Evolutionary conservation across 1,284 basidiomycete species (phyloP).

Genomic region (Abortiporus biennis): DNA sequence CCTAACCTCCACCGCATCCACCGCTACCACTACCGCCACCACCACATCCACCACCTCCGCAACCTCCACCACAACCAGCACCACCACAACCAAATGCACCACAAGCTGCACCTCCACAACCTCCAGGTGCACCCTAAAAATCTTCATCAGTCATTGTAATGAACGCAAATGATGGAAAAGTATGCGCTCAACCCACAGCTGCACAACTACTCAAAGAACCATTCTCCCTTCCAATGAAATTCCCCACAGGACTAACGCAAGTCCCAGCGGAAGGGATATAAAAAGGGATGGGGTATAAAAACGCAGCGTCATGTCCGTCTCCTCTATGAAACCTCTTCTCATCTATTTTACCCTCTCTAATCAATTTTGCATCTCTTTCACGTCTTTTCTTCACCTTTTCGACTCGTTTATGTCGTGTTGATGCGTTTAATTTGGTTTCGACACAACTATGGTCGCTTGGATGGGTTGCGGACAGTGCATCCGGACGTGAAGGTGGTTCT

Average conservation of each 20-base stretch:
- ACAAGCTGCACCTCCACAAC: not conserved
- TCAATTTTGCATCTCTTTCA: conserved; percentile 16
- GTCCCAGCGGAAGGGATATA: conserved; percentile 7
- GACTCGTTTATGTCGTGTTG: conserved; percentile 8
- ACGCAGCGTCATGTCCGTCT: conserved; percentile 15
- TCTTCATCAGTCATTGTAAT: no score
- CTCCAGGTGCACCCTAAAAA: no score
- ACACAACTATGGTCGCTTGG: conserved; percentile 43
- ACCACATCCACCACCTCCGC: conserved; percentile 8
- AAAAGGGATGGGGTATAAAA: conserved; percentile 22
- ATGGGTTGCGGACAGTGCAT: conserved; percentile 32
- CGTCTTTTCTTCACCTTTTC: conserved; percentile 16
- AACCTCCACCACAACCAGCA: conserved; percentile 6
- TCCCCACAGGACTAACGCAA: no score
- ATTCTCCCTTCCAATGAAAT: no score
- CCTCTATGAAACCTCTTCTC: conserved; percentile 12
- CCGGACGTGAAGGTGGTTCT: conserved; percentile 22
- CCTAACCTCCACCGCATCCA: no score
- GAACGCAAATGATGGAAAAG: no score
- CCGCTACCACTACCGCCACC: conserved; percentile 11
- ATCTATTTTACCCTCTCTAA: conserved; percentile 15
- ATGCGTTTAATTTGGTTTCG: conserved; percentile 3
- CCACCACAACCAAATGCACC: conserved; percentile 2
- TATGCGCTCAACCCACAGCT: no score
- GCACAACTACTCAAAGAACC: no score